Evolutionary conservation across 202 grass and related monocot genomes (phyloP).

Genomic region (Setaria italica): DNA sequence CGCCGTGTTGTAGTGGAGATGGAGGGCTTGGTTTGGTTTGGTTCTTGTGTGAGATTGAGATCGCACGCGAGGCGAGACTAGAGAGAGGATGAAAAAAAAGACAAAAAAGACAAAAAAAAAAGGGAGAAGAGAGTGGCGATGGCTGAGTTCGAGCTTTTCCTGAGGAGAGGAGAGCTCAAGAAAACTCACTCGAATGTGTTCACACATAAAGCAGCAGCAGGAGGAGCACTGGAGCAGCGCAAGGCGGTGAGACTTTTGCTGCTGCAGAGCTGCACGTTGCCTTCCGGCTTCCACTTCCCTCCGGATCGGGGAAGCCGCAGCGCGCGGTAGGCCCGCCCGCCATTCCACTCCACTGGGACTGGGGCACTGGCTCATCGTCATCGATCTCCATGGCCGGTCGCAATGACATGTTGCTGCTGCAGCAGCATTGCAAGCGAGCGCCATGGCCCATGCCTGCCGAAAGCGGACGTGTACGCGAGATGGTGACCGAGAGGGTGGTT

Average conservation of each 20-base stretch:
- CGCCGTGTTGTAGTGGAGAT: constrained; percentile 27
- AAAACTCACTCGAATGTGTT: background rate
- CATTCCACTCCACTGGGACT: background rate
- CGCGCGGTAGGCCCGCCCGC: background rate
- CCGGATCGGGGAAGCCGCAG: background rate
- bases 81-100: background rate
- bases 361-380: background rate
- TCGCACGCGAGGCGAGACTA: background rate
- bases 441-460: background rate
- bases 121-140: background rate
- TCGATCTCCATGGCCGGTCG: background rate
- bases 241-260: constrained; percentile 12
- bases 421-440: background rate
- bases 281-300: constrained; percentile 27
- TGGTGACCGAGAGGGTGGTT: background rate
- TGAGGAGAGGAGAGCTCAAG: constrained; percentile 25
- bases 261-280: constrained; percentile 32
- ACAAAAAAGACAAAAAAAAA: background rate
- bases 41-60: constrained; percentile 37
- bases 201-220: background rate
- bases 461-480: background rate
- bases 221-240: background rate
- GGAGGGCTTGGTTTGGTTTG: constrained; percentile 42
- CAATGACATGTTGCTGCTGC: background rate
- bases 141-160: constrained; percentile 21